phyloP scores from a whole-genome alignment of 129 eudicot species.

The Cynara cardunculus region DNA sequence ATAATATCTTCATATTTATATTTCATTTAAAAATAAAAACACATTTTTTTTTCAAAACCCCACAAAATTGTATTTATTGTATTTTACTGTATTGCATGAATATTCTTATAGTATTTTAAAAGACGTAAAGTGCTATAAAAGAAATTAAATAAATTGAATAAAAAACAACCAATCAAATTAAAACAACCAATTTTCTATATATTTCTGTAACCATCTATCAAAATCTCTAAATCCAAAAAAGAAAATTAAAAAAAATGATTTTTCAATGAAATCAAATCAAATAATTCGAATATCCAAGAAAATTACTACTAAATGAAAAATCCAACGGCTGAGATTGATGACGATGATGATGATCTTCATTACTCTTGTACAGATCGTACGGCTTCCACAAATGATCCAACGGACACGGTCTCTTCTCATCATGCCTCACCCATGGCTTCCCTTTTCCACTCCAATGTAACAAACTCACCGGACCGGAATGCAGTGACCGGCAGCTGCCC shows the following conservation, averaged over 20 bases:
- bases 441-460: constrained; percentile 94
- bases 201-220: constrained; percentile 37
- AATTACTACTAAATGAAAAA: constrained; percentile 10
- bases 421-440: constrained; percentile 87
- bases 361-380: constrained; percentile 51
- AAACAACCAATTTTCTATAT: constrained; percentile 19
- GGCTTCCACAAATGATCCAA: constrained; percentile 96
- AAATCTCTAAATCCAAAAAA: constrained; percentile 20
- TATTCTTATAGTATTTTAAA: too few relatives aligned
- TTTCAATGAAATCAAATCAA: constrained; percentile 30
- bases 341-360: constrained; percentile 1
- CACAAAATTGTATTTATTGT: too few relatives aligned
- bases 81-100: too few relatives aligned
- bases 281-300: constrained; percentile 48
- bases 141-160: too few relatives aligned
- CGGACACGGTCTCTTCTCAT: constrained; percentile 79
- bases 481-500: constrained; percentile 77
- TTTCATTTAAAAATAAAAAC: too few relatives aligned
- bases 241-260: neutral
- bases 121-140: neutral
- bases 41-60: too few relatives aligned
- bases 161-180: constrained; percentile 28
- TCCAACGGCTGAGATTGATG: constrained; percentile 38
- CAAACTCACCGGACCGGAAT: constrained; percentile 90
- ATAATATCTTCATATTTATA: too few relatives aligned